Conservation (phyloP, 2,329 filamentous ascomycete species). For the Alternaria longipes region DNA sequence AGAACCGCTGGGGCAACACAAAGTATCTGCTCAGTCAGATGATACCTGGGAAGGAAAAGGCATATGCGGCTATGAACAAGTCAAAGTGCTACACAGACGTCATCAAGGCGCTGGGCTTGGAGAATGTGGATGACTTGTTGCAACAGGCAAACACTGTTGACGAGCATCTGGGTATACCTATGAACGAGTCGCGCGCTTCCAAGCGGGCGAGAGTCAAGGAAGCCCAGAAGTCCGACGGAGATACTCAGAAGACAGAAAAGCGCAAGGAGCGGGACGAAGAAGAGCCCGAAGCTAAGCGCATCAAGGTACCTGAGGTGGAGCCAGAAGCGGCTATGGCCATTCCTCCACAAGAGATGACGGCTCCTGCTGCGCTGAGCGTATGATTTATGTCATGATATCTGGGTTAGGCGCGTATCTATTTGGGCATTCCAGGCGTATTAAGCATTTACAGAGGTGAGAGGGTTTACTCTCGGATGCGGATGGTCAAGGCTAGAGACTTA, state of each 20-base stretch:
- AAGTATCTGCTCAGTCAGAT: constrained; percentile 90
- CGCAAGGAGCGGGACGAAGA: constrained; percentile 23
- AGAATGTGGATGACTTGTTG: constrained; percentile 70
- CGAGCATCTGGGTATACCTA: constrained; percentile 66
- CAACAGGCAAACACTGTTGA: constrained; percentile 74
- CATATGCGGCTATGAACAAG: constrained; percentile 68
- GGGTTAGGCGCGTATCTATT: background rate
- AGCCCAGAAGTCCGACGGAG: constrained; percentile 18
- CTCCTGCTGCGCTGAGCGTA: constrained; percentile 31
- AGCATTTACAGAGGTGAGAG: constrained; percentile 25
- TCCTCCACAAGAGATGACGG: constrained; percentile 28
- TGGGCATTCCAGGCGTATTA: constrained; percentile 23
- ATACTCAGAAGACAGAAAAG: constrained; percentile 32
- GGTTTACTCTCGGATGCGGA: background rate
- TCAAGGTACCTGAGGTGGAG: constrained; percentile 35
- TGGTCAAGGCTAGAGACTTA: too few species aligned
- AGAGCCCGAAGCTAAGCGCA: constrained; percentile 37
- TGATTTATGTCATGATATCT: constrained; percentile 4
- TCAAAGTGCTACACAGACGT: constrained; percentile 76
- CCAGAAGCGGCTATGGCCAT: constrained; percentile 11
- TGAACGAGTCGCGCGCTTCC: constrained; percentile 58
- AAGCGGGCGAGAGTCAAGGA: constrained; percentile 55
- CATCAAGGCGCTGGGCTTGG: constrained; percentile 71
- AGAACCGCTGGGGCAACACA: constrained; percentile 91
- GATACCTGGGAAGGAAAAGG: constrained; percentile 78